These are phyloP conservation scores for Kalmusia sp. DNA, from an alignment of 2,329 filamentous ascomycete species.

Conservation along the genomic window DNA sequence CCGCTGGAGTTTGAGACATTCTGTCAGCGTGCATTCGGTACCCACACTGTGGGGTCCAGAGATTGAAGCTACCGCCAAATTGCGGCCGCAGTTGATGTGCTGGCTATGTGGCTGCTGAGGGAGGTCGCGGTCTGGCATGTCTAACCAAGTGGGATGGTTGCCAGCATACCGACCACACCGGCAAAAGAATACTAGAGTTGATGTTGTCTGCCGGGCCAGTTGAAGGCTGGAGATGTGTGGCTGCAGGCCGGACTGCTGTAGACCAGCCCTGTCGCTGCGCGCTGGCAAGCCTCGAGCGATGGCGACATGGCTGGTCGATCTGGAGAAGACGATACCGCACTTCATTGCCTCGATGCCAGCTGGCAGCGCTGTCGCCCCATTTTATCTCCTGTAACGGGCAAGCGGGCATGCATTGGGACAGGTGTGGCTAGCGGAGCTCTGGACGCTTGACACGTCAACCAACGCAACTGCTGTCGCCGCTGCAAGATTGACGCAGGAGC, in stretches of 20 bases:
- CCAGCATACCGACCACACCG: slow-evolving; percentile 7
- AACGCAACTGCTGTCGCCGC: slow-evolving; percentile 42
- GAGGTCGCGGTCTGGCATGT: slow-evolving; percentile 18
- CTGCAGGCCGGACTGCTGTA: slow-evolving; percentile 17
- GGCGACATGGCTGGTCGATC: slow-evolving; percentile 26
- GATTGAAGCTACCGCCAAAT: slow-evolving; percentile 7
- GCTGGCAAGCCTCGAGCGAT: slow-evolving; percentile 23
- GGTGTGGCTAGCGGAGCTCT: slow-evolving; percentile 42
- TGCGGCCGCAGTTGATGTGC: slow-evolving; percentile 14
- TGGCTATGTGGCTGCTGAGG: slow-evolving; percentile 30
- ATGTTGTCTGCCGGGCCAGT: slow-evolving; percentile 23
- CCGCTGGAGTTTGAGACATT: slow-evolving; percentile 7
- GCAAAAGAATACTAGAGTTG: slow-evolving; percentile 23
- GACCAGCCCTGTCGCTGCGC: slow-evolving; percentile 25
- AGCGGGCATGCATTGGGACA: slow-evolving; percentile 37
- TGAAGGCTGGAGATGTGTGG: slow-evolving; percentile 34
- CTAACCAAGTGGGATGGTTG: slow-evolving; percentile 4
- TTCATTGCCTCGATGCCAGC: slow-evolving; percentile 41
- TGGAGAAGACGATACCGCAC: slow-evolving; percentile 26
- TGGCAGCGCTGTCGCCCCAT: slow-evolving; percentile 43
- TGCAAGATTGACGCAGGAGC: slow-evolving; percentile 50
- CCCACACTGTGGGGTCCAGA: slow-evolving; percentile 25
- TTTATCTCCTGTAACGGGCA: slow-evolving; percentile 31
- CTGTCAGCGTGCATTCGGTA: slow-evolving; percentile 28
- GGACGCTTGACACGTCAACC: slow-evolving; percentile 45